A percentile compares a stretch with the other conserved stretches of the same genome.
phyloP scores from a whole-genome alignment of 1,284 basidiomycete genomes.

The Calocybe gambosa region DNA sequence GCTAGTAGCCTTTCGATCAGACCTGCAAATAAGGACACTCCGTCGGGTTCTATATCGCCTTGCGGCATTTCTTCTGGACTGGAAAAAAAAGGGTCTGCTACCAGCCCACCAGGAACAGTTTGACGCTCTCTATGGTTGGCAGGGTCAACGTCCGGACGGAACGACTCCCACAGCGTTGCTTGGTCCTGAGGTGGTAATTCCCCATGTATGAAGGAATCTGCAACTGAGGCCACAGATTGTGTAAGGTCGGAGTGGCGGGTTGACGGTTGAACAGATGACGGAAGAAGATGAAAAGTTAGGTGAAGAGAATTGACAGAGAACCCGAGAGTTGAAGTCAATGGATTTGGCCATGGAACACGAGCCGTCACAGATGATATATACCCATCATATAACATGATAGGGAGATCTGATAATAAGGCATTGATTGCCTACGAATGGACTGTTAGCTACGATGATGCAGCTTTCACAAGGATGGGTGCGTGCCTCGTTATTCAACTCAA shows the following conservation, averaged over 20 bases:
- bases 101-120: conserved; percentile 59
- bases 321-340: conserved; percentile 64
- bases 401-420: conserved; percentile 58
- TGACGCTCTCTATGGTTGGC: conserved; percentile 30
- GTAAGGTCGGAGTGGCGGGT: conserved; percentile 46
- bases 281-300: conserved; percentile 51
- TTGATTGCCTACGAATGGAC: conserved; percentile 67
- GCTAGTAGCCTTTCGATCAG: conserved; percentile 81
- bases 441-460: background rate
- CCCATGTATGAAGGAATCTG: conserved; percentile 80
- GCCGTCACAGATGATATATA: conserved; percentile 69
- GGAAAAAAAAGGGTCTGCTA: conserved; percentile 48
- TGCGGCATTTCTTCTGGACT: conserved; percentile 33
- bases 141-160: conserved; percentile 39
- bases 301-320: conserved; percentile 59
- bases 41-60: conserved; percentile 54
- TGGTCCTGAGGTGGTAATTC: conserved; percentile 73
- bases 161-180: conserved; percentile 63
- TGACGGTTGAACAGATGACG: conserved; percentile 11
- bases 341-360: conserved; percentile 72
- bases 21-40: conserved; percentile 79
- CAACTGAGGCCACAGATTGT: conserved; percentile 73
- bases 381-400: conserved; percentile 67
- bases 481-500: conserved; percentile 76
- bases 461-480: conserved; percentile 21